Base-by-base conservation (phyloP, 2,329 filamentous ascomycete genomes). In the Scedosporium boydii region DNA sequence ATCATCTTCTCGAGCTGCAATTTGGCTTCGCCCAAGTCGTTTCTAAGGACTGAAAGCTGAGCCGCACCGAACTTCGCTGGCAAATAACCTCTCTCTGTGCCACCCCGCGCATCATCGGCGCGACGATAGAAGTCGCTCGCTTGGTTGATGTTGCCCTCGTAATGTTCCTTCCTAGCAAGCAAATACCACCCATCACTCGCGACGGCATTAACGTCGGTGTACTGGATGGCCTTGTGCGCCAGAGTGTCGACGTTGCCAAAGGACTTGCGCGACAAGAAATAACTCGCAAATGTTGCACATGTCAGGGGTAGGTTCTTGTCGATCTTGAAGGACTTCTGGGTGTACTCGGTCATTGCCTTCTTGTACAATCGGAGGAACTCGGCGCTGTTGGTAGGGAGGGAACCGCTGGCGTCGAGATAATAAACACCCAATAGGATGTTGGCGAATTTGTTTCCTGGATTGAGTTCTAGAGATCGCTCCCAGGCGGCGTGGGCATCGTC, bases 181-280 rank as follows among this genome's bases (percentile, higher is more conserved):
- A 98, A 77, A 75, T 97, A 99, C 93, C 93, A 98, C 42, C 95
- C 96, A 72, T 99, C 96, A 75, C 93, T 96, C 26, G 93, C 93
- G 73, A 98, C 91, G 3, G 93, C 91, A 73, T 96, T 96, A 68
- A 98, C 91, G 71, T 99, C 95, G 2, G 95, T 98, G 69, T 91
- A 88, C 70, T 97, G 91, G 65, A 99, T 97, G 6, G 95, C 93
- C 73, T 95, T 95, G 72, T 93, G 89, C 6, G 93, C 91, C 18
- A 99, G 81, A 21, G 87, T 87, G 67, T 98, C 92, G 9, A 95
- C 92, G 64, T 91, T 92, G 26, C 85, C 77, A 74, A 91, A 88
- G 7, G 87, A 85, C 72, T 92, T 96, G 69, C 90, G 85, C 2
- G 91, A 87, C 29, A 97, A 78, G 75, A 97, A 98, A 74, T 96